phyloP scores from a whole-genome alignment of 345 rosid species.

The Psidium friedrichsthalianum region DNA sequence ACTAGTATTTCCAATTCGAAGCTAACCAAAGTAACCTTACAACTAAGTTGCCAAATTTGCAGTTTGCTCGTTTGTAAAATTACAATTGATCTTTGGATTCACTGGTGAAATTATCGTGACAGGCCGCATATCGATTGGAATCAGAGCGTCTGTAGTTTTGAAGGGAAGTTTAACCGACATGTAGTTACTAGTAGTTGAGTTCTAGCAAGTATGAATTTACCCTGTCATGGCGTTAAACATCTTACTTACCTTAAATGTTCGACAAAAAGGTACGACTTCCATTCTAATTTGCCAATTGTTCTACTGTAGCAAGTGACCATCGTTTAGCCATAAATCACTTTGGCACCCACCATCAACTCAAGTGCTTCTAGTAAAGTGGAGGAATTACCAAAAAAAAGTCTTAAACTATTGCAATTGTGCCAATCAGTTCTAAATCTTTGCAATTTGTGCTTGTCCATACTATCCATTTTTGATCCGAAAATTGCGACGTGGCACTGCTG shows the following conservation, averaged over 20 bases:
- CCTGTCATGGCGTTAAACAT: no score
- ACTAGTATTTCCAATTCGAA: neutral
- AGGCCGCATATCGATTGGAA: neutral
- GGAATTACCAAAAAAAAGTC: no score
- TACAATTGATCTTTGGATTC: neutral
- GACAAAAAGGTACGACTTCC: neutral
- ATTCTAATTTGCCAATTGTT: neutral
- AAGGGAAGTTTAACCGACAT: neutral
- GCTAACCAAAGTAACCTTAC: neutral
- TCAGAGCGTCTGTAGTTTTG: no score
- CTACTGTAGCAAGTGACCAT: no score
- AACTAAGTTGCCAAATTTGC: neutral
- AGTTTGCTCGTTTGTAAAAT: neutral
- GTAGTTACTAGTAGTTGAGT: neutral
- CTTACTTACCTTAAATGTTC: accelerated
- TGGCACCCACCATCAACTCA: no score
- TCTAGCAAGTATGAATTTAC: neutral
- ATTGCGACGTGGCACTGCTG: no score
- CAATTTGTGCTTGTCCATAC: no score
- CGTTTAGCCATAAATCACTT: no score
- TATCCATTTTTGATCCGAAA: no score
- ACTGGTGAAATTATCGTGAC: accelerated
- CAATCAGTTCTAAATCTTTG: no score
- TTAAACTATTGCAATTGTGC: no score
- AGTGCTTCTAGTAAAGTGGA: no score